Conservation (phyloP, 1,139 yeast species). For the Candida smagusa region DNA sequence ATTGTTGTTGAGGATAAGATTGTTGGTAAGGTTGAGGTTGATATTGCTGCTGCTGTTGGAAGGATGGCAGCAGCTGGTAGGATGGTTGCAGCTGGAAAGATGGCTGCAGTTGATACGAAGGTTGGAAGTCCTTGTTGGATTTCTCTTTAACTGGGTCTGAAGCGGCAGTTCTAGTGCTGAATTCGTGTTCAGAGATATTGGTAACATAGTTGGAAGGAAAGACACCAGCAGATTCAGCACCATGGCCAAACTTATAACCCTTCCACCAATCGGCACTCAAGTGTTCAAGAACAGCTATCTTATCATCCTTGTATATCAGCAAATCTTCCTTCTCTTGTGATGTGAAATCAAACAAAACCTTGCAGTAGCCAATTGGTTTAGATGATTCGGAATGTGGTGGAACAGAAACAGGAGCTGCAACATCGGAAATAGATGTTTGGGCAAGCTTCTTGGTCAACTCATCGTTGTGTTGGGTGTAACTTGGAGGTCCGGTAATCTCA, state of each 20-base stretch:
- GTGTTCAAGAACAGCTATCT: slow-evolving; percentile 66
- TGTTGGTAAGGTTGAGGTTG: slow-evolving; percentile 13
- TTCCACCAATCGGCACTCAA: slow-evolving; percentile 90
- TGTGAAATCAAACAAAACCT: slow-evolving; percentile 72
- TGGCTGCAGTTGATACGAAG: slow-evolving; percentile 10
- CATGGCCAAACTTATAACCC: slow-evolving; percentile 48
- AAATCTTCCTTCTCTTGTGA: slow-evolving; percentile 73
- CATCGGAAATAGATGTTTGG: slow-evolving; percentile 19
- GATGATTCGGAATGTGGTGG: slow-evolving; percentile 19
- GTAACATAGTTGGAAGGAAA: slow-evolving; percentile 88
- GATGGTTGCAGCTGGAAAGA: slow-evolving; percentile 11
- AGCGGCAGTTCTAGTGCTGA: slow-evolving; percentile 11
- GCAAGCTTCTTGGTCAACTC: slow-evolving; percentile 21
- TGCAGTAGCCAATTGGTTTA: slow-evolving; percentile 41
- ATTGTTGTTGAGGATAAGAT: slow-evolving; percentile 21
- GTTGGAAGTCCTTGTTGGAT: slow-evolving; percentile 13
- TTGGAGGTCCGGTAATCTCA: slow-evolving; percentile 18
- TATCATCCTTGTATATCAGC: slow-evolving; percentile 60
- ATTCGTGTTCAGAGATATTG: slow-evolving; percentile 38
- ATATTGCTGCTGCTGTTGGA: slow-evolving; percentile 1
- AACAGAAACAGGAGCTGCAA: slow-evolving; percentile 18
- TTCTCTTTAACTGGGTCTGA: slow-evolving; percentile 18
- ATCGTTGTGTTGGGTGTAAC: slow-evolving; percentile 12
- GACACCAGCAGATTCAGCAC: slow-evolving; percentile 59
- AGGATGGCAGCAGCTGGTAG: slow-evolving; percentile 15